These are phyloP conservation scores for Arthrinium puccinioides DNA, from an alignment of 2,329 filamentous ascomycete genomes.

Conservation along the genomic window DNA sequence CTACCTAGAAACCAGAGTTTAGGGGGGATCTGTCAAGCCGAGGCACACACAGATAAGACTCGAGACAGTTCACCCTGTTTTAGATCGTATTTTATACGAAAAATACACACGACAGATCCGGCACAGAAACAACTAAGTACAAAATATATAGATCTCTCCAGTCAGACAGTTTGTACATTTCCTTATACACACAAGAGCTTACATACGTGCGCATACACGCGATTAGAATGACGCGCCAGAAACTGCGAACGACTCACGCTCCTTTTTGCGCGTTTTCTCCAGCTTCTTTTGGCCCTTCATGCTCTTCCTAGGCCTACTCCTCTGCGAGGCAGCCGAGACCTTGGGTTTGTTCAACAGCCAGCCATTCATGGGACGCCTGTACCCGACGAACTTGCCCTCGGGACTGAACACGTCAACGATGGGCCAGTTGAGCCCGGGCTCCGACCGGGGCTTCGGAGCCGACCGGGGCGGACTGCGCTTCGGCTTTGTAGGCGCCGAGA, in stretches of 20 bases:
- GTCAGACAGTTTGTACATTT: too few relatives aligned
- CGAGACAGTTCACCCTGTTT: too few relatives aligned
- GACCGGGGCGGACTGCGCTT: conserved; percentile 5
- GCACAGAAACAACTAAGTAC: too few relatives aligned
- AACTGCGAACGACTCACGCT: too few relatives aligned
- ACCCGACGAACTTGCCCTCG: conserved; percentile 70
- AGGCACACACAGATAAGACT: too few relatives aligned
- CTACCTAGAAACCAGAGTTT: too few relatives aligned
- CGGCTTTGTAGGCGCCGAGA: conserved; percentile 8
- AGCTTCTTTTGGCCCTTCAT: conserved; percentile 58
- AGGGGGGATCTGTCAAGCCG: too few relatives aligned
- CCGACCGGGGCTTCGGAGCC: conserved; percentile 7
- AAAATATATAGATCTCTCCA: too few relatives aligned
- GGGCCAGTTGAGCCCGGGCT: conserved; percentile 45
- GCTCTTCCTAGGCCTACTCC: conserved; percentile 55
- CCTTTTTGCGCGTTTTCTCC: conserved; percentile 37
- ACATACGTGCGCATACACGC: too few relatives aligned
- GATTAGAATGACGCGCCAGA: too few relatives aligned
- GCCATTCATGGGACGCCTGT: conserved; percentile 62
- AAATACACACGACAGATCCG: too few relatives aligned
- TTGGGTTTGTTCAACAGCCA: conserved; percentile 56
- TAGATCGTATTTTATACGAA: too few relatives aligned
- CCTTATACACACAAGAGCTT: neutral
- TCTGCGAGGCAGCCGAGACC: conserved; percentile 38
- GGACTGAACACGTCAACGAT: conserved; percentile 80